These are phyloP conservation scores for Diaporthe vaccinii DNA, from an alignment of 2,329 filamentous ascomycete genomes.

Conservation along the genomic window DNA sequence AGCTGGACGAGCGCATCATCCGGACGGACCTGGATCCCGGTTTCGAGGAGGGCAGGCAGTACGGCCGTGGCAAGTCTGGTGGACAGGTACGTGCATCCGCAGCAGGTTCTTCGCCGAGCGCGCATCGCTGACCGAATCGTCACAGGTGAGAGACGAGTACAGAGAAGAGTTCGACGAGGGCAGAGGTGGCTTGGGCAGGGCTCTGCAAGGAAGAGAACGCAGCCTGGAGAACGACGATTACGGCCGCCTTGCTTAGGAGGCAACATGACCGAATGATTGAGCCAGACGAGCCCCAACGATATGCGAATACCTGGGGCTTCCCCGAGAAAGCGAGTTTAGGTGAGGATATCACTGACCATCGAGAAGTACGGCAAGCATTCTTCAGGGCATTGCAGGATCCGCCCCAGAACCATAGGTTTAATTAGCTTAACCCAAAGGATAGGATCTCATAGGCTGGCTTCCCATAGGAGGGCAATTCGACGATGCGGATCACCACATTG, in stretches of 20 bases:
- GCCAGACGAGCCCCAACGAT: not conserved
- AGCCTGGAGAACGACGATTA: conserved; percentile 71
- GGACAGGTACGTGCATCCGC: conserved; percentile 71
- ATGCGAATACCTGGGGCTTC: not conserved
- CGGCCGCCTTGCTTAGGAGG: conserved; percentile 64
- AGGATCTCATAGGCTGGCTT: not conserved
- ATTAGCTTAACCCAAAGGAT: not conserved
- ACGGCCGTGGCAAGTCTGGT: conserved; percentile 93
- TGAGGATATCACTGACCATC: not conserved
- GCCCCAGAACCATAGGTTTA: not conserved
- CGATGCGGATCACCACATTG: not conserved
- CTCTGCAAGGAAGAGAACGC: conserved; percentile 60
- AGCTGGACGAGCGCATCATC: conserved; percentile 97
- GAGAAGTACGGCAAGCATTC: not conserved
- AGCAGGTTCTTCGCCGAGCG: not conserved
- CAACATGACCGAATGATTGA: conserved; percentile 9
- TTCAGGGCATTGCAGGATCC: not conserved
- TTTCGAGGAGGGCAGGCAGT: conserved; percentile 95
- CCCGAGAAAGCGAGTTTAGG: not conserved
- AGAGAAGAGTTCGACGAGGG: conserved; percentile 97
- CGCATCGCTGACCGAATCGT: not conserved
- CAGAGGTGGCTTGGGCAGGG: conserved; percentile 88
- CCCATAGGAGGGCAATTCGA: not conserved
- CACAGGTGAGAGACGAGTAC: conserved; percentile 89
- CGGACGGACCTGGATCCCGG: conserved; percentile 95